Percentiles rank a stretch among this genome's conserved stretches.
phyloP scores from a whole-genome alignment of 2,329 filamentous ascomycete genomes.

The Pseudonectria buxi region DNA sequence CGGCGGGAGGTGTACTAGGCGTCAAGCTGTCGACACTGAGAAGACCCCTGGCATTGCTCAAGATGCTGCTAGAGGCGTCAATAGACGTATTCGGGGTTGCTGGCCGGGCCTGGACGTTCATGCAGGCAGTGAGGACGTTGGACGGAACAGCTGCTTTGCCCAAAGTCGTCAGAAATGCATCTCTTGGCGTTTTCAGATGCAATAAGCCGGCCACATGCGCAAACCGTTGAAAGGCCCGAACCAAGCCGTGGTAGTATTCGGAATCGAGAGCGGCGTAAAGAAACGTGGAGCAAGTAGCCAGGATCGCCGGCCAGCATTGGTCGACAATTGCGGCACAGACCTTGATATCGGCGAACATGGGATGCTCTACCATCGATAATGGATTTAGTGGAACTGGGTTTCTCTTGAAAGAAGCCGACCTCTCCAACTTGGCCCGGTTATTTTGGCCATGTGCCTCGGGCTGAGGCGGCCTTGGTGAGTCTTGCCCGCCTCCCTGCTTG shows the following conservation, averaged over 20 bases:
- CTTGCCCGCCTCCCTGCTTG: slow-evolving; percentile 37
- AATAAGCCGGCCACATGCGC: slow-evolving; percentile 89
- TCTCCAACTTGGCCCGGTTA: slow-evolving; percentile 39
- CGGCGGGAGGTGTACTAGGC: slow-evolving; percentile 46
- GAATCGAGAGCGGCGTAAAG: slow-evolving; percentile 85
- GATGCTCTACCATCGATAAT: slow-evolving; percentile 65
- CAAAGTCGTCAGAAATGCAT: slow-evolving; percentile 90
- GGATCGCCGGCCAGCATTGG: slow-evolving; percentile 88
- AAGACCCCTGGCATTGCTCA: slow-evolving; percentile 64
- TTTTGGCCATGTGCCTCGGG: slow-evolving; percentile 28
- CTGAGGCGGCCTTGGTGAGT: slow-evolving; percentile 35
- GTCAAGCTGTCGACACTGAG: slow-evolving; percentile 67
- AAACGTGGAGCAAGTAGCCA: slow-evolving; percentile 93
- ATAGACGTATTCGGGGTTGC: slow-evolving; percentile 37
- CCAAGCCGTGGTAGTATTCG: slow-evolving; percentile 87
- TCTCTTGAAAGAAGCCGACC: slow-evolving; percentile 63
- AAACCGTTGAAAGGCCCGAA: slow-evolving; percentile 90
- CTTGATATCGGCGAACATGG: slow-evolving; percentile 63
- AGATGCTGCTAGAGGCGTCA: slow-evolving; percentile 50
- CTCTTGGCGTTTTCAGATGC: slow-evolving; percentile 75
- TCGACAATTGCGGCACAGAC: slow-evolving; percentile 79
- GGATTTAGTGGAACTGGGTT: slow-evolving; percentile 81
- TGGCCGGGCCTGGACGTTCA: slow-evolving; percentile 40
- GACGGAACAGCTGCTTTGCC: slow-evolving; percentile 89
- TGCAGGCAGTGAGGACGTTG: slow-evolving; percentile 59